Base-by-base conservation (phyloP, 2,329 filamentous ascomycete species). In the Hypocrella siamensis region DNA sequence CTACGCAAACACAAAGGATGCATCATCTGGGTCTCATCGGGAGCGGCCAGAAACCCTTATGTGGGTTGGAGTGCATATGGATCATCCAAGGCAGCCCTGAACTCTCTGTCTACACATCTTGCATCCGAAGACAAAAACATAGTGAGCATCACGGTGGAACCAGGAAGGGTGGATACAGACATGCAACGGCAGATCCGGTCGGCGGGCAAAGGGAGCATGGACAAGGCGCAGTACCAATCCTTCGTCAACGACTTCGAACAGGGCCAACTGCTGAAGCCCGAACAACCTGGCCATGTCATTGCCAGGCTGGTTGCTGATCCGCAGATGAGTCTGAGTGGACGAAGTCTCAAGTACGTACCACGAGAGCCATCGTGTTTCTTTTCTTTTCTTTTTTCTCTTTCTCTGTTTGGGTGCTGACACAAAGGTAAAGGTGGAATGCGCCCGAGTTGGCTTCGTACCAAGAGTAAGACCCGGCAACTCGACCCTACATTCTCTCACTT, bases 131-230 rank as follows among this genome's bases (percentile, higher is more conserved):
- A 93, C 52, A 74, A 78, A 2, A 64, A 75, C 11, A 73, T 93
- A 28, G 80, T 70, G 0, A 75, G 72, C 10, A 57, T 93, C 1
- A 65, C 81, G 0, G 60, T 94, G 21, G 65, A 76, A 4, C 86
- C 86, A 0, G 86, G 86, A 3, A 73, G 81, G 28, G 79, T 92
- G 6, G 80, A 93, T 47, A 94, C 86, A 0, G 78, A 78, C 31
- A 94, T 94, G 86, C 86, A 93, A 52, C 66, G 66, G n/a, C 69
- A 79, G 35, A 70, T 98, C 35, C 65, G 90, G 31, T 75, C 85
- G 29, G 50, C 56, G 4, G 68, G 64, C 27, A 52, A 56, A 24
- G 47, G 49, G 2, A 53, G 51, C 33, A 75, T 75, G 70, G 46
- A 61, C 31, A 49, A 60, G 33, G 49, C 57, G 6, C 68, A 74